These are phyloP conservation scores for Aspergillus steynii DNA, from an alignment of 495 filamentous ascomycete genomes.

Conservation along the genomic window DNA sequence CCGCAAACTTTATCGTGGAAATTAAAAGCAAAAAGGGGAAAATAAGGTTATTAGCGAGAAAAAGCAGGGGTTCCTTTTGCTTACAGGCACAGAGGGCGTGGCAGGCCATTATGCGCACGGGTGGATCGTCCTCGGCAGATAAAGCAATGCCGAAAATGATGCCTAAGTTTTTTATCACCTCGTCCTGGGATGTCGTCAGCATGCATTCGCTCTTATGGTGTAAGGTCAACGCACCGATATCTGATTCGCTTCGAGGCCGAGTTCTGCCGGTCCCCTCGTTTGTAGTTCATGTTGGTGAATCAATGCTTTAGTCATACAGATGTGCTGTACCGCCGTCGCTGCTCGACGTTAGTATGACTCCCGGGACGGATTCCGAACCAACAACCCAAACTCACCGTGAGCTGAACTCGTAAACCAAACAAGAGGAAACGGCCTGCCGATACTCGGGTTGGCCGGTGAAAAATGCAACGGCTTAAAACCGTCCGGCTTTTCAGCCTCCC, in stretches of 20 bases:
- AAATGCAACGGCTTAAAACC: constrained; percentile 39
- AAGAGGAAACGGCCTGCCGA: constrained; percentile 39
- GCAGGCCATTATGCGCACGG: constrained; percentile 41
- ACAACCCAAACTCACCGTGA: constrained; percentile 32
- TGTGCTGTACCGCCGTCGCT: constrained; percentile 43
- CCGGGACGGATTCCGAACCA: background rate
- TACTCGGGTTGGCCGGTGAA: constrained; percentile 27
- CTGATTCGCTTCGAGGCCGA: background rate
- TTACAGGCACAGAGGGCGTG: constrained; percentile 42
- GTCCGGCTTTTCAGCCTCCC: constrained; percentile 34
- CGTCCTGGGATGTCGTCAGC: constrained; percentile 21
- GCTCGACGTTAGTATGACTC: background rate
- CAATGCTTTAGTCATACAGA: constrained; percentile 41
- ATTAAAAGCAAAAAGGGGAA: background rate
- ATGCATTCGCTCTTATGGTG: background rate
- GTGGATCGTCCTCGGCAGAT: constrained; percentile 40
- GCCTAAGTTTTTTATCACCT: constrained; percentile 32
- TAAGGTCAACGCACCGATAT: background rate
- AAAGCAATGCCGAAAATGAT: constrained; percentile 43
- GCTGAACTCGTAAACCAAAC: constrained; percentile 40
- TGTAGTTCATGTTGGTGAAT: constrained; percentile 25
- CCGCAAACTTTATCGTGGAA: background rate
- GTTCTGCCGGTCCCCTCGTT: constrained; percentile 2
- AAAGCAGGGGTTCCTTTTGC: constrained; percentile 2
- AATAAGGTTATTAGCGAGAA: background rate